These are phyloP conservation scores for Psilocybe tampanensis DNA, from an alignment of 768 basidiomycete species.

Conservation along the genomic window DNA sequence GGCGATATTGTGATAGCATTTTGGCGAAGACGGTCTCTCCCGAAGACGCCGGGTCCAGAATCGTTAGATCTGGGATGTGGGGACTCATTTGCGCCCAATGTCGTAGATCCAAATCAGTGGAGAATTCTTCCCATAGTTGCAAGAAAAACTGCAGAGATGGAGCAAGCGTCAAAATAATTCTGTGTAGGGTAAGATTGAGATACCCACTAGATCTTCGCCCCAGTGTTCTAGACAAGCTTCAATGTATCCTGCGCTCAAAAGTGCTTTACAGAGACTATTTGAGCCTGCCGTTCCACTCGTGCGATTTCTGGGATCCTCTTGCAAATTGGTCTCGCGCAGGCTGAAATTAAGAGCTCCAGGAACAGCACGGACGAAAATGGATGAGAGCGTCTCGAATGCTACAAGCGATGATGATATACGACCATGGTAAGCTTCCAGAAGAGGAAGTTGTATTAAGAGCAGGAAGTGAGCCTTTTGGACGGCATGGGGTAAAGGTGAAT, in stretches of 20 bases:
- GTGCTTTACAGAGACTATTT: slow-evolving; percentile 82
- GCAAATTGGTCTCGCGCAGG: slow-evolving; percentile 39
- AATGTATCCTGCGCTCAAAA: slow-evolving; percentile 79
- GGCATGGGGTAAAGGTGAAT: slow-evolving; percentile 81
- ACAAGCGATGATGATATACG: slow-evolving; percentile 86
- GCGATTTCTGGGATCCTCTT: slow-evolving; percentile 61
- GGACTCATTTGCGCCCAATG: slow-evolving; percentile 49
- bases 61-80: slow-evolving; percentile 47
- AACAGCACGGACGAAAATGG: slow-evolving; percentile 84
- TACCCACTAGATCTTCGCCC: slow-evolving; percentile 87
- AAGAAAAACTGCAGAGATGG: slow-evolving; percentile 77
- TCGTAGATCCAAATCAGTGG: slow-evolving; percentile 57
- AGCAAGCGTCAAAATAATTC: neutral
- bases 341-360: slow-evolving; percentile 83
- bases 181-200: neutral
- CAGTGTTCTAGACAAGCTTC: slow-evolving; percentile 70
- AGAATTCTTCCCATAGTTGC: slow-evolving; percentile 85
- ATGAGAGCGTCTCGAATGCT: slow-evolving; percentile 92
- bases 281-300: slow-evolving; percentile 86
- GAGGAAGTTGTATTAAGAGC: slow-evolving; percentile 79
- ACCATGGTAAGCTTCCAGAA: slow-evolving; percentile 74
- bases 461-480: slow-evolving; percentile 84
- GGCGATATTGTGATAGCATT: slow-evolving; percentile 64
- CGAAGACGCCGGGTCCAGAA: slow-evolving; percentile 36
- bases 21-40: slow-evolving; percentile 81